Evolutionary conservation across 805 yeast species (phyloP).

Genomic region (Priceomyces fermenticarens): DNA sequence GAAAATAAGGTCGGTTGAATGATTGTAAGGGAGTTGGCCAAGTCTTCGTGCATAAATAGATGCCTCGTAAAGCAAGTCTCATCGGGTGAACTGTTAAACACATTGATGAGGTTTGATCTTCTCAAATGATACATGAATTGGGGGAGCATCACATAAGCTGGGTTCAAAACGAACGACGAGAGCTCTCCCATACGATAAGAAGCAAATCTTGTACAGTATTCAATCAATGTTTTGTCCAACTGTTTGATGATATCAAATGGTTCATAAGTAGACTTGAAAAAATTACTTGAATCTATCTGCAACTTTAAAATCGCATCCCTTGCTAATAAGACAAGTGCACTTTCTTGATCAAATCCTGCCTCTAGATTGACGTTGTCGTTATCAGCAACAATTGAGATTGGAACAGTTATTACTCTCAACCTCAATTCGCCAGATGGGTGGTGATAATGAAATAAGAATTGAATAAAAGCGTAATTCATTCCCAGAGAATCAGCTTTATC

Average conservation of each 20-base stretch:
- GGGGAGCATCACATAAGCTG: conserved; percentile 53
- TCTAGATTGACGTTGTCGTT: conserved; percentile 41
- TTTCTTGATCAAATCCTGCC: conserved; percentile 63
- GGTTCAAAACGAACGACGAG: conserved; percentile 48
- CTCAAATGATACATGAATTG: conserved; percentile 67
- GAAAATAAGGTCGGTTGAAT: conserved; percentile 67
- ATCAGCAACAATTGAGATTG: conserved; percentile 40
- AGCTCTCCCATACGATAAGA: conserved; percentile 46
- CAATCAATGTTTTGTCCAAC: conserved; percentile 31
- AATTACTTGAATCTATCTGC: conserved; percentile 15
- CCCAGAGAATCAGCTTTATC: conserved; percentile 42
- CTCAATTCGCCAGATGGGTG: conserved; percentile 58
- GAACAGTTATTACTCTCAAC: conserved; percentile 58
- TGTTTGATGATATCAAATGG: conserved; percentile 38
- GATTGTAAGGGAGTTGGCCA: conserved; percentile 59
- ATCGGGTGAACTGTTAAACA: conserved; percentile 70
- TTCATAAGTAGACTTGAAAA: conserved; percentile 10
- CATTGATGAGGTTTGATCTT: conserved; percentile 62
- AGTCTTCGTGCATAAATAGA: conserved; percentile 59
- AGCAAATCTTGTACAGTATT: conserved; percentile 34
- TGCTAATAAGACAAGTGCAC: conserved; percentile 60
- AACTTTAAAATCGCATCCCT: conserved; percentile 49
- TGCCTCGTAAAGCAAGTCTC: conserved; percentile 67
- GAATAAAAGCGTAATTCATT: conserved; percentile 36
- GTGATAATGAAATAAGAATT: conserved; percentile 59